Evolutionary conservation across 2,329 filamentous ascomycete species (phyloP).

Genomic region (Chrysoporthe puriensis): DNA sequence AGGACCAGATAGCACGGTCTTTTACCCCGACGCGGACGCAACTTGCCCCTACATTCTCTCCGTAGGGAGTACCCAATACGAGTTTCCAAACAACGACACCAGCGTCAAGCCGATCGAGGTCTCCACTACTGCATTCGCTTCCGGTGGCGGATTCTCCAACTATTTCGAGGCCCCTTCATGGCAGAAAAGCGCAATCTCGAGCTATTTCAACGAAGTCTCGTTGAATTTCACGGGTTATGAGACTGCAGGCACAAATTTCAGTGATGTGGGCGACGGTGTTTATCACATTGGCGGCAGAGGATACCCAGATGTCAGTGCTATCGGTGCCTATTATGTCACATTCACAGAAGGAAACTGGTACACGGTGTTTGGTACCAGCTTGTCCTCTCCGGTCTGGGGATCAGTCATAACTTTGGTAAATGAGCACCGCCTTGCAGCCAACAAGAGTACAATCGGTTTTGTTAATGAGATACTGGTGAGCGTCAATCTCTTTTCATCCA

Average conservation of each 20-base stretch:
- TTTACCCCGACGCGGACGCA: constrained; percentile 50
- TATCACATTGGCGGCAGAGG: constrained; percentile 51
- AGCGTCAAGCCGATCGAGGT: constrained; percentile 28
- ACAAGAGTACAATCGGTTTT: constrained; percentile 54
- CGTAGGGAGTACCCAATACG: constrained; percentile 42
- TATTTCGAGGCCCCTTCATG: constrained; percentile 37
- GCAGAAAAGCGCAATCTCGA: constrained; percentile 35
- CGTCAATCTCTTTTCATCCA: background rate
- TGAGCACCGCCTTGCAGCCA: constrained; percentile 49
- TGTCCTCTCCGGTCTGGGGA: constrained; percentile 52
- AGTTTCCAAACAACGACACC: constrained; percentile 24
- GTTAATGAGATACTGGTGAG: constrained; percentile 52
- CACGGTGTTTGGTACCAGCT: constrained; percentile 54
- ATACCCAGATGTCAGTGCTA: constrained; percentile 53
- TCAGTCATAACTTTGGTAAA: constrained; percentile 54
- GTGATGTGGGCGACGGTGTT: constrained; percentile 38
- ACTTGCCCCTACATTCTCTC: constrained; percentile 53
- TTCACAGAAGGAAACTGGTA: constrained; percentile 40
- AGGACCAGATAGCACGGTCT: constrained; percentile 42
- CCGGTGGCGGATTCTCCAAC: constrained; percentile 42
- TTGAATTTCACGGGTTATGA: constrained; percentile 39
- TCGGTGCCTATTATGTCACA: constrained; percentile 42
- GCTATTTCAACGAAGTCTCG: constrained; percentile 34
- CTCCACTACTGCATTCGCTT: constrained; percentile 34
- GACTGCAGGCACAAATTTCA: constrained; percentile 43